Evolutionary conservation across 192 early-diverging fungal genomes (phyloP), one percentile per base, ranked within the genome.

Genomic region (Coemansia erecta): DNA sequence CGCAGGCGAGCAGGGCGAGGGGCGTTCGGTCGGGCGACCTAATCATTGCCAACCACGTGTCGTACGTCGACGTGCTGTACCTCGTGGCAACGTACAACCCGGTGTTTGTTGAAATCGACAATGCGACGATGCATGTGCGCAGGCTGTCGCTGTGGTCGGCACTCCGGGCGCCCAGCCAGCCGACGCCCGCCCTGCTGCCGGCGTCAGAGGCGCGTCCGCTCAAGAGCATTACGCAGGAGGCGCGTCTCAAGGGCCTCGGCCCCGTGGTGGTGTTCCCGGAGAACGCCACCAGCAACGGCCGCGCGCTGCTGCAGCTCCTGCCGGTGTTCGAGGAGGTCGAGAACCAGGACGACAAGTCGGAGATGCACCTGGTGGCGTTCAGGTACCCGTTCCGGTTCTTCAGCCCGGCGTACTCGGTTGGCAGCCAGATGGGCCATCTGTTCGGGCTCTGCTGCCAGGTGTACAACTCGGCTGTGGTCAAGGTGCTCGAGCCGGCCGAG

Each of bases 271-370:
- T 82, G 8, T 83, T 75, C 45, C 59, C 73, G 2, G 77, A 80
- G 53, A 80, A 85, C 41, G 92, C 93, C 0, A 94, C 93, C 10
- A 86, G 86, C 21, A 95, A 95, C 68, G 91, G 91, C n/a, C 76
- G 89, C 6, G 93, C 92, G 7, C 68, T 95, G 22, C 75, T 95
- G 9, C 88, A 90, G 61, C 84, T 93, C 28, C 60, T 84, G 19
- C 87, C 89, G 4, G 69, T 93, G 17, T 93, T 94, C 63, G 82
- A 85, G 42, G 74, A 81, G 8, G 72, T 70, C 18, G 68, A 66
- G n/a, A 66, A 83, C 21, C 72, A 81, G 23, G 86, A 92, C 57
- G 75, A 83, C 6, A 78, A 84, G 33, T 54, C 83, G 10, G 19
- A 54, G 9, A 67, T 95, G 42, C 81, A 83, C 43, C 42, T 92